Evolutionary conservation across 2,329 filamentous ascomycete genomes (phyloP), one percentile per base, ranked within the genome.

Genomic region (Pestalotiopsis sp.): DNA sequence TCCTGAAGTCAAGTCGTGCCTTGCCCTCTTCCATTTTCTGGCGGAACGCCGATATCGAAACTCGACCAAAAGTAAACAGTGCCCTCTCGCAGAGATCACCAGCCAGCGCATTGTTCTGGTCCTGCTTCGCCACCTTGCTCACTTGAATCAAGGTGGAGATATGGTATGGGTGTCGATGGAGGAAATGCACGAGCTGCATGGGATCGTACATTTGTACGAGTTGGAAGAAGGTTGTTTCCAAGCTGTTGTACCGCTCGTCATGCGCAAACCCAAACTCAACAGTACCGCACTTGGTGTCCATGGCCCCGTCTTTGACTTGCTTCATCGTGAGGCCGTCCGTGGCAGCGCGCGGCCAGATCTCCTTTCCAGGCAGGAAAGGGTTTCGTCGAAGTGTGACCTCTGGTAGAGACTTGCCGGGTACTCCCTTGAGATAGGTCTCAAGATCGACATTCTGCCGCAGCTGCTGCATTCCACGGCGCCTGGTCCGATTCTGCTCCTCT

Each of bases 131-230:
- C 64, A 98, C 92, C 78, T 94, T 94, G 71, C 94, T 97, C 36
- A 97, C 94, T 78, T 98, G 95, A 25, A 98, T 90, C n/a, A 98
- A 87, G 2, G 94, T 95, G 1, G 94, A 96, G 73, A 98, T 92
- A 78, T 98, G 95, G 78, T 98, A 98, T 3, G 95, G 93, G 74
- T 94, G 90, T 73, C 86, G 84, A 71, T 89, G 87, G 2, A 98
- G 84, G 65, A 96, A 88, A 45, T 90, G 84, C 57, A 98, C 90
- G 82, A 99, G 88, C 67, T 91, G 87, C 80, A 97, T 91, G 4
- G 94, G 94, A 75, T 98, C 93, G 72, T 87, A 85, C 86, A 96
- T 93, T 74, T 93, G 91, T n/a, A 97, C 94, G 72, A 91, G 91
- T 17, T 85, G 83, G 67, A 94, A 91, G 80, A 98, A 99, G 67